These are phyloP conservation scores for Ceratobasidium papillatum DNA, from an alignment of 1,284 basidiomycete species.

Conservation along the genomic window DNA sequence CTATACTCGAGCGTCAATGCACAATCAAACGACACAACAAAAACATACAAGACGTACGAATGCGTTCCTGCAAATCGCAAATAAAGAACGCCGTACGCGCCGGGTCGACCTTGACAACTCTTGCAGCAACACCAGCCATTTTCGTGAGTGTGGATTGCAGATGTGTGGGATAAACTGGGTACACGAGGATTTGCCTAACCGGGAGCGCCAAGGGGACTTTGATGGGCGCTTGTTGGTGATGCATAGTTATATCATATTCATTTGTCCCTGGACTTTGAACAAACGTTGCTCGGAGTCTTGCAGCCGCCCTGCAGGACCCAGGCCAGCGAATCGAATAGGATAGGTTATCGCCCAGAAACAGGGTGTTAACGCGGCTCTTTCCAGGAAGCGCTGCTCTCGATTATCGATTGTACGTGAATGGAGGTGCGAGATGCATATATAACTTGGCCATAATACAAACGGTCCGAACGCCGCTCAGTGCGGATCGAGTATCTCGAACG, in stretches of 20 bases:
- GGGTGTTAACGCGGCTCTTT: neutral
- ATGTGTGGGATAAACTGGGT: neutral
- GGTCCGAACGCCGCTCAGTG: neutral
- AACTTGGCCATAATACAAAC: neutral
- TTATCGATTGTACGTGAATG: neutral
- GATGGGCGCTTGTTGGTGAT: constrained; percentile 17
- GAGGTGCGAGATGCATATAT: no score
- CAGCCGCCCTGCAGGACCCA: constrained; percentile 1
- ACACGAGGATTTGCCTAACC: neutral
- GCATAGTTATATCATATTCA: neutral
- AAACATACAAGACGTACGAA: constrained; percentile 43
- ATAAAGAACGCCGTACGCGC: constrained; percentile 43
- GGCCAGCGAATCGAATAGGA: neutral
- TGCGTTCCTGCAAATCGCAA: constrained; percentile 44
- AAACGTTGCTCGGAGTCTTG: neutral
- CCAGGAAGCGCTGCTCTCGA: neutral
- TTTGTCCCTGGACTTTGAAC: neutral
- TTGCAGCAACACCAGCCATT: constrained; percentile 11
- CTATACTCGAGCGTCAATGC: constrained; percentile 16
- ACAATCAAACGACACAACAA: neutral
- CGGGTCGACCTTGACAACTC: constrained; percentile 35
- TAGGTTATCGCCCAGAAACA: constrained; percentile 6
- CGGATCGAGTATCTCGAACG: neutral
- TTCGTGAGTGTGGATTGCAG: neutral
- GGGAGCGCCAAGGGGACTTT: neutral